Conservation (phyloP, 345 rosid genomes). For the Acer saccharum region DNA sequence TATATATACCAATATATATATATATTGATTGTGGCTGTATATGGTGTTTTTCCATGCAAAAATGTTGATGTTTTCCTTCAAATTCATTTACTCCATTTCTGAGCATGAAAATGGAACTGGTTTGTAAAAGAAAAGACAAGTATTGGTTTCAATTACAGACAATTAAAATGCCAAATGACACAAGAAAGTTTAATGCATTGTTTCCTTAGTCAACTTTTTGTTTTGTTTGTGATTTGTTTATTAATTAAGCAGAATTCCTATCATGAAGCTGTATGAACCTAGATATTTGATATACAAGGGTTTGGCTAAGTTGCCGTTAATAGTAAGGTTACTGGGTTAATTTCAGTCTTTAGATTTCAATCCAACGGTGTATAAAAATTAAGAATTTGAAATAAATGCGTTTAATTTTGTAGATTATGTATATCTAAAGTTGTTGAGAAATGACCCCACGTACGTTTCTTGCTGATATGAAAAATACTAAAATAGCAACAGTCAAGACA, state of each 20-base stretch:
- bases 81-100: too few species aligned
- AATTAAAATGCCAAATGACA: background rate
- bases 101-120: background rate
- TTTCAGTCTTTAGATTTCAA: too few species aligned
- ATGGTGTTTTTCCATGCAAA: background rate
- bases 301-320: too few species aligned
- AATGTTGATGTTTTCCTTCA: too few species aligned
- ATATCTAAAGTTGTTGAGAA: background rate
- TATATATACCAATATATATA: constrained; percentile 38
- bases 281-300: background rate
- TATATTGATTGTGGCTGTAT: constrained; percentile 36
- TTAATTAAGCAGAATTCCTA: background rate
- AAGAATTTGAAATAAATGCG: background rate
- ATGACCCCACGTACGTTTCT: constrained; percentile 12
- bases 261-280: background rate
- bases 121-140: too few species aligned
- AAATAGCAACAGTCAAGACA: constrained; percentile 23
- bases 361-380: too few species aligned
- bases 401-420: background rate
- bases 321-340: too few species aligned
- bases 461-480: background rate
- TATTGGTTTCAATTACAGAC: background rate
- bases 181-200: background rate
- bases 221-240: background rate
- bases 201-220: background rate